Base-by-base conservation (phyloP, 495 filamentous ascomycete genomes). In the Neohortaea acidophila region DNA sequence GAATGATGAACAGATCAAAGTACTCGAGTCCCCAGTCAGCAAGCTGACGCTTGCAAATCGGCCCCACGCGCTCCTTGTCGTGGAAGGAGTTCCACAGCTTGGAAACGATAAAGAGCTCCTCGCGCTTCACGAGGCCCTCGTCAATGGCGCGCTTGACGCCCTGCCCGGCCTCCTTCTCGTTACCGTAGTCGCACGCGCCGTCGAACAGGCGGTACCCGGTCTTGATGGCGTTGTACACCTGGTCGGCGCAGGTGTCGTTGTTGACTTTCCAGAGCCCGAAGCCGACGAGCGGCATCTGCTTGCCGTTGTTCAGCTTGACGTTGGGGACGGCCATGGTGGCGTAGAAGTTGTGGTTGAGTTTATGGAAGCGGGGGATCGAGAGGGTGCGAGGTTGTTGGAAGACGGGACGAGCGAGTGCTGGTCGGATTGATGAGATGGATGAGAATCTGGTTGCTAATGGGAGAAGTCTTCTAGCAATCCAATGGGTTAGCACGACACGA, bases 201-300 rank as follows among this genome's bases (percentile, higher is more conserved):
- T 92, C 84, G 45, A 91, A 83, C 24, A 86, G 67, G 41, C 84
- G 70, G 64, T 92, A 92, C 19, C 84, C 84, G 21, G 72, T 63
- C 63, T 89, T 89, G 66, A 92, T 87, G 51, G 84, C 84, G 41
- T 85, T 72, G 65, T 91, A 89, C 48, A 92, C 75, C 48, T 72
- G 74, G 51, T 87, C 78, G 51, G 83, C 73, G 54, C 72, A 76
- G 35, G 73, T 78, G 24, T 73, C 32, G 17, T 34, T 34, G 32
- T 34, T 34, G 15, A 34, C 79, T 65, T 89, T 92, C 84, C 84
- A 92, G 33, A 91, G 69, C 43, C 69, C 69, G 41, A 74, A 74
- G 58, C 84, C 84, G 54, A 92, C 82, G 56, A 81, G 69, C 54
- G 84, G 84, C 84, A 92, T 92, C 46, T 47, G 36, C 28, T 77